A percentile compares a stretch with the other conserved stretches of the same genome.
Conservation (phyloP, 75 land plant species). For the Azolla pinnata region DNA sequence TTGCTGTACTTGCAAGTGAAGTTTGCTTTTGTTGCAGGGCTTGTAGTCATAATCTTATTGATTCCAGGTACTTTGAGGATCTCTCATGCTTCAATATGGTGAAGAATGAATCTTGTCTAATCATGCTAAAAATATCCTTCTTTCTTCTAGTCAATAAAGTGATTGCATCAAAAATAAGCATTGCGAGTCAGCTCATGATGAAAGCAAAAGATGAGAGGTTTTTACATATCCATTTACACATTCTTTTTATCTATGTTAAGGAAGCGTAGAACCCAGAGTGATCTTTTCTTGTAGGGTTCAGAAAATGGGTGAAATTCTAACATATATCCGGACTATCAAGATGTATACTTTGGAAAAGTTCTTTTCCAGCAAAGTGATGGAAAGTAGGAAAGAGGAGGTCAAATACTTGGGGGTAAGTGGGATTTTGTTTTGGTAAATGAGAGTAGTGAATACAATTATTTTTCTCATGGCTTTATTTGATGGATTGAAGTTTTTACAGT, state of each 20-base stretch:
- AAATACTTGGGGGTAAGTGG: slow-evolving; percentile 62
- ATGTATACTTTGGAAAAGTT: slow-evolving; percentile 89
- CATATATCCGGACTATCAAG: slow-evolving; percentile 72
- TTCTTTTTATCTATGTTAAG: background rate
- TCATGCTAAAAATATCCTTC: background rate
- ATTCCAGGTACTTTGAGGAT: slow-evolving; percentile 63
- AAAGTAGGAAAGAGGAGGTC: slow-evolving; percentile 63
- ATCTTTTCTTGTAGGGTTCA: slow-evolving; percentile 43
- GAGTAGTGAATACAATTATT: no score
- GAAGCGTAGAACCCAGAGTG: background rate
- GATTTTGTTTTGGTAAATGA: no score
- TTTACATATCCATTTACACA: no score
- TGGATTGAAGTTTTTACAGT: no score
- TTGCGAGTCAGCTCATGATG: slow-evolving; percentile 81
- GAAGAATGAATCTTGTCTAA: no score
- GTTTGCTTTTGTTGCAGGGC: slow-evolving; percentile 81
- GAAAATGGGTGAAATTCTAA: slow-evolving; percentile 63
- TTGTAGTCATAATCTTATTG: slow-evolving; percentile 66
- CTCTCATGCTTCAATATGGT: background rate
- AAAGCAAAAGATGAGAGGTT: slow-evolving; percentile 92
- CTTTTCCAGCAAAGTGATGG: slow-evolving; percentile 49
- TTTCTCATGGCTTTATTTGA: no score
- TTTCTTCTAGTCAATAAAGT: slow-evolving; percentile 64
- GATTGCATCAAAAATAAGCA: slow-evolving; percentile 68
- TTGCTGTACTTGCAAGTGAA: slow-evolving; percentile 85